Conservation (phyloP, 768 basidiomycete species). For the Lepiota venenata region DNA sequence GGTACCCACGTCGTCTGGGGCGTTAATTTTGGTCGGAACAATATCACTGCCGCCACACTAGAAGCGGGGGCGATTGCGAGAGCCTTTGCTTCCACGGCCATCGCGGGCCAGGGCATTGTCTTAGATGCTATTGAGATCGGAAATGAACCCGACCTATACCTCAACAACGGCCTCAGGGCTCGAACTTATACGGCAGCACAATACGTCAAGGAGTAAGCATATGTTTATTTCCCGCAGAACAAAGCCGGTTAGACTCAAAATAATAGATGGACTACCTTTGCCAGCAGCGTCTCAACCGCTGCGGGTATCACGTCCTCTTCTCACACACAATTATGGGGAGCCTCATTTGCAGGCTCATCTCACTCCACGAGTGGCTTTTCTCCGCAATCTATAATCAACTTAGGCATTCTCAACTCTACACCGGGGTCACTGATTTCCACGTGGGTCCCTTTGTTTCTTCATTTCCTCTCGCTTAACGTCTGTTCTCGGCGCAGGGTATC, state of each 20-base stretch:
- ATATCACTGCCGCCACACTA: constrained; percentile 46
- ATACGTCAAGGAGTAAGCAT: constrained; percentile 49
- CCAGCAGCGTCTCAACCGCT: constrained; percentile 41
- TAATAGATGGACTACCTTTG: constrained; percentile 51
- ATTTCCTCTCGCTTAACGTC: neutral
- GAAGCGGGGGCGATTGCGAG: constrained; percentile 44
- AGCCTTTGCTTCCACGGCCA: constrained; percentile 40
- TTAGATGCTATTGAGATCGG: constrained; percentile 62
- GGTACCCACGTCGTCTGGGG: constrained; percentile 67
- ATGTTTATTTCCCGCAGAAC: neutral
- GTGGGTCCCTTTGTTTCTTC: constrained; percentile 28
- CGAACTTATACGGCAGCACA: constrained; percentile 35
- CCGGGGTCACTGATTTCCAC: constrained; percentile 51
- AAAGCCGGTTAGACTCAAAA: neutral
- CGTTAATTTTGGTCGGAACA: constrained; percentile 56
- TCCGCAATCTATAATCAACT: constrained; percentile 53
- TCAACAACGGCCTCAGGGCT: constrained; percentile 38
- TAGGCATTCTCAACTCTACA: constrained; percentile 44
- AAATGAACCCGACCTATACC: constrained; percentile 59
- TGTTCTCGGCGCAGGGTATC: constrained; percentile 40
- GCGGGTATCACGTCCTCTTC: constrained; percentile 34
- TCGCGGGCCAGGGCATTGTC: constrained; percentile 37
- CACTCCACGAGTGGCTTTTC: constrained; percentile 50
- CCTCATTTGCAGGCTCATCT: constrained; percentile 47
- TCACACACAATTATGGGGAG: constrained; percentile 43